Evolutionary conservation across 164 flowering plant species (phyloP), one percentile per base, ranked within the genome.

Genomic region (Stephania cephalantha): DNA sequence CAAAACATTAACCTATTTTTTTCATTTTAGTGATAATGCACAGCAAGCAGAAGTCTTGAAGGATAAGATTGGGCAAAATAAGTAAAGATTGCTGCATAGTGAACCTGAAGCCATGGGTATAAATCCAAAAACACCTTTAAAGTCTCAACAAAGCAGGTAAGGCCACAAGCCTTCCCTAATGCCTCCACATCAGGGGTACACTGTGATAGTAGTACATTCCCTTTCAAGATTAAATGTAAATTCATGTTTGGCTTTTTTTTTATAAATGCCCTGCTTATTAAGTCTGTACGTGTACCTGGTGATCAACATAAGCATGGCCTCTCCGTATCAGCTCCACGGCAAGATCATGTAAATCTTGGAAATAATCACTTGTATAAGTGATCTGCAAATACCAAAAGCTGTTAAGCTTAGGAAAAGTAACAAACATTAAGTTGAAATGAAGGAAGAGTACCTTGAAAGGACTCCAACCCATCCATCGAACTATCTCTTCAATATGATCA

Each of bases 291-390:
- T 10, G 58, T 79, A 95, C 99, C 98, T 94, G 99, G 82, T 96
- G 98, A 85, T 96, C 99, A 81, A 96, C 97, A 78, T 96, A 96
- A 11, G 98, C 99, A 85, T 89, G 91, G 25, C 97, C 98, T 76
- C 94, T 84, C 71, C 83, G 83, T 75, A 96, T 93, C 70, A 96
- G 87, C 85, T 94, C 94, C 80, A 94, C 97, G 7, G 99, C 97
- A 63, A 94, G 83, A 61, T 94, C 91, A 82, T 92, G 87, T 68
- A 96, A 82, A 18, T 91, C 97, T 86, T 91, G 93, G 81, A 96
- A 94, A 78, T 96, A 96, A 82, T 96, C 92, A 82, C 99, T 96
- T 72, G 98, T 89, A 79, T 94, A 94, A 45, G 98, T 96, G 70
- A 92, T 86, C 99, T 95, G 90, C 76, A 82, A 78, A 74, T 71